Percentiles rank a stretch among this genome's conserved stretches.
phyloP scores from a whole-genome alignment of 1,284 basidiomycete genomes.

The Ceratobasidium sp. region DNA sequence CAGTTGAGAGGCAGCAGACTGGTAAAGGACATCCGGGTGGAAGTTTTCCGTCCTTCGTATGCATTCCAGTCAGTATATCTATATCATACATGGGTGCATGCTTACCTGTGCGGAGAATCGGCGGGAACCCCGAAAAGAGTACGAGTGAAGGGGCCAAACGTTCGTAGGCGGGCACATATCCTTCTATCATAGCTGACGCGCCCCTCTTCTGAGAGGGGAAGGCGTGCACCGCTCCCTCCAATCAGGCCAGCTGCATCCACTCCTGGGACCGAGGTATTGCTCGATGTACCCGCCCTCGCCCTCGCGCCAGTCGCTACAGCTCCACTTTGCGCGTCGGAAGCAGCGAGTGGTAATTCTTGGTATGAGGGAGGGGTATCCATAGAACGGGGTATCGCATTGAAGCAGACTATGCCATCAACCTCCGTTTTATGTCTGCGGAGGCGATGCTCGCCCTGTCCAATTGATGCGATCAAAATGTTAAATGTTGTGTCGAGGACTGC shows the following conservation, averaged over 20 bases:
- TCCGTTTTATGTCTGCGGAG: not conserved
- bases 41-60: not conserved
- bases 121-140: not conserved
- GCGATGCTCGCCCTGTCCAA: not conserved
- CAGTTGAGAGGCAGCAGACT: slow-evolving; percentile 12
- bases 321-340: not conserved
- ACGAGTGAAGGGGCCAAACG: slow-evolving; percentile 5
- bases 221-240: slow-evolving; percentile 11
- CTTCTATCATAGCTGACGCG: not conserved
- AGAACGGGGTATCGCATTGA: not conserved
- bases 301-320: too few relatives aligned
- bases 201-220: not conserved
- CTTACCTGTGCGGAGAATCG: not conserved
- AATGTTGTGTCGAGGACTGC: too few relatives aligned
- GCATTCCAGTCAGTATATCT: not conserved
- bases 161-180: not conserved
- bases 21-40: slow-evolving; percentile 10
- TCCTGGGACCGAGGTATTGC: not conserved
- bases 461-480: too few relatives aligned
- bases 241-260: not conserved
- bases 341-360: not conserved
- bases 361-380: slow-evolving; percentile 1
- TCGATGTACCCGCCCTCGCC: too few relatives aligned
- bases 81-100: not conserved
- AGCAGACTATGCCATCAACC: not conserved